Percentiles rank a stretch among this genome's conserved stretches.
Evolutionary conservation across 2,329 filamentous ascomycete genomes (phyloP).

Genomic region (Clonostachys sp.): DNA sequence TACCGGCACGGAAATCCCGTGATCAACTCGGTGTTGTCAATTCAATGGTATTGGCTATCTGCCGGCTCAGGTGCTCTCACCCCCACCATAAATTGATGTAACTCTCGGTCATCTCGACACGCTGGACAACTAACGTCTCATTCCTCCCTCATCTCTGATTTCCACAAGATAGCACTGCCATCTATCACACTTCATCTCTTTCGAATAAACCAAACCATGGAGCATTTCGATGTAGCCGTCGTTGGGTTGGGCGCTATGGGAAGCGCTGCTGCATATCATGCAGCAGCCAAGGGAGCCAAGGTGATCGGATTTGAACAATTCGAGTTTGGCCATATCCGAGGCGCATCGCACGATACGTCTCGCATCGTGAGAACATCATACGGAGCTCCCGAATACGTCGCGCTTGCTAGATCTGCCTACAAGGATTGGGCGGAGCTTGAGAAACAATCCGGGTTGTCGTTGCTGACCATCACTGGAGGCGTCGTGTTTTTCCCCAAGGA

Average conservation of each 20-base stretch:
- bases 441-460: slow-evolving; percentile 6
- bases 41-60: too few relatives aligned
- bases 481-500: slow-evolving; percentile 12
- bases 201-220: not conserved
- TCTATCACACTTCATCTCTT: too few relatives aligned
- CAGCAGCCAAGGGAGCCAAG: slow-evolving; percentile 10
- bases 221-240: slow-evolving; percentile 4
- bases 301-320: slow-evolving; percentile 16
- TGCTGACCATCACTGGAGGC: slow-evolving; percentile 13
- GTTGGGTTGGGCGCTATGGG: slow-evolving; percentile 7
- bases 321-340: slow-evolving; percentile 13
- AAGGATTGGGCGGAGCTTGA: slow-evolving; percentile 14
- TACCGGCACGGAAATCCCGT: too few relatives aligned
- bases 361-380: slow-evolving; percentile 14
- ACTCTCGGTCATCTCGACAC: too few relatives aligned
- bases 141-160: too few relatives aligned
- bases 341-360: slow-evolving; percentile 15
- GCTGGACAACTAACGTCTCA: too few relatives aligned
- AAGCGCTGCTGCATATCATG: slow-evolving; percentile 9
- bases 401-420: slow-evolving; percentile 12
- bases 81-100: too few relatives aligned
- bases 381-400: slow-evolving; percentile 11
- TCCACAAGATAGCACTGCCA: too few relatives aligned
- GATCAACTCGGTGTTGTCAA: too few relatives aligned
- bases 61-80: too few relatives aligned